These are phyloP conservation scores for Viola pubescens DNA, from an alignment of 441 rosid species.

Conservation along the genomic window DNA sequence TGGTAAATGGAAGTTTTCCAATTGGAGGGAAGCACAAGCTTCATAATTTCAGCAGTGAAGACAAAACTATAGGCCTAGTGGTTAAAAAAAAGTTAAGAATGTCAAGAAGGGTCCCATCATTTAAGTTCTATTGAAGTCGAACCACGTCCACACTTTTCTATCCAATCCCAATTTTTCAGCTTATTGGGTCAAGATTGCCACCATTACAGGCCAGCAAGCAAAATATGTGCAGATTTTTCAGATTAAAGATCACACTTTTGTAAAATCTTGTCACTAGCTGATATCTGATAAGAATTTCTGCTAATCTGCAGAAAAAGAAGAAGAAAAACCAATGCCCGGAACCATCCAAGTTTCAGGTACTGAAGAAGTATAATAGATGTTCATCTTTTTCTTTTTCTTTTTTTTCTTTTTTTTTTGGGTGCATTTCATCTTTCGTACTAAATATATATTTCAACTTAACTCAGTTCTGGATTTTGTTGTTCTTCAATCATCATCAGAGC, in stretches of 20 bases:
- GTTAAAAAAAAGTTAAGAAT: background rate
- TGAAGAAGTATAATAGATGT: background rate
- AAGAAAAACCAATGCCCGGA: slow-evolving; percentile 64
- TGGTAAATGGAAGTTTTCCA: too few relatives aligned
- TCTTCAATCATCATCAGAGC: slow-evolving; percentile 39
- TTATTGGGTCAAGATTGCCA: too few relatives aligned
- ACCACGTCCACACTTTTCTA: slow-evolving; percentile 45
- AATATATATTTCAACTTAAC: slow-evolving; percentile 18
- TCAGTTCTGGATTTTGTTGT: slow-evolving; percentile 55
- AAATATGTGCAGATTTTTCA: slow-evolving; percentile 1
- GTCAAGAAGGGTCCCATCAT: slow-evolving; percentile 25
- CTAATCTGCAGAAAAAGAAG: background rate
- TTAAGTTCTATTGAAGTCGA: slow-evolving; percentile 25
- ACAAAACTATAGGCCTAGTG: background rate
- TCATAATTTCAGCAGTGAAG: too few relatives aligned
- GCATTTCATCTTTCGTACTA: background rate
- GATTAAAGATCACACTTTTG: background rate
- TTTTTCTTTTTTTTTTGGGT: slow-evolving; percentile 17
- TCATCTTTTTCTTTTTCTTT: background rate
- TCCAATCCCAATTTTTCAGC: slow-evolving; percentile 20
- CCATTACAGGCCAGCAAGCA: too few relatives aligned
- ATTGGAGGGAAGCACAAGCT: too few relatives aligned
- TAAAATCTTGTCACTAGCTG: background rate
- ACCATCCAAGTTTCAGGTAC: slow-evolving; percentile 84
- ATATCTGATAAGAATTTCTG: background rate